Evolutionary conservation across 73 alveolate genomes (phyloP).

Genomic region (Durusdinium trenchii): DNA sequence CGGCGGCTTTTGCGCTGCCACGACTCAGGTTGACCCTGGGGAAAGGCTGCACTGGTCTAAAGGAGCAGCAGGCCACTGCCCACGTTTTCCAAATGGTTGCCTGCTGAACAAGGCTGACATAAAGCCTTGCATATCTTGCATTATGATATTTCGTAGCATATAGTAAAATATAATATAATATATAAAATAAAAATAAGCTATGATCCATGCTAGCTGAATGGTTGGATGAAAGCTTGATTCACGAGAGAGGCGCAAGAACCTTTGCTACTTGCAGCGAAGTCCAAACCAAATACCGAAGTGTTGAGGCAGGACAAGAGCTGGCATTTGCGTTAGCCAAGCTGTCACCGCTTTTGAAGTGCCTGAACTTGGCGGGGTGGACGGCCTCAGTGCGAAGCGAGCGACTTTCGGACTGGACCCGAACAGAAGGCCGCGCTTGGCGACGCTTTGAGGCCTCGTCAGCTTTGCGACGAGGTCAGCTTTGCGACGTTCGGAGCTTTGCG

Average conservation of each 20-base stretch:
- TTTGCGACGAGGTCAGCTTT: background rate
- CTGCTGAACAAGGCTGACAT: too few species aligned
- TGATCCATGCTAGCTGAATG: too few species aligned
- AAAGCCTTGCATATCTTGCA: too few species aligned
- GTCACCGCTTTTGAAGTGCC: slow-evolving; percentile 47
- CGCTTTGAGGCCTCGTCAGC: background rate
- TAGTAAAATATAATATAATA: too few species aligned
- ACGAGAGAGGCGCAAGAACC: too few species aligned
- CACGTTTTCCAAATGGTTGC: background rate
- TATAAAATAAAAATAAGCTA: too few species aligned
- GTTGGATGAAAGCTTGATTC: too few species aligned
- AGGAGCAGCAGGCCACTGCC: slow-evolving; percentile 46
- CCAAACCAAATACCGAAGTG: background rate
- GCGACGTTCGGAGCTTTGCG: background rate
- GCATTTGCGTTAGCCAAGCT: slow-evolving; percentile 53
- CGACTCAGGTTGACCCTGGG: slow-evolving; percentile 47
- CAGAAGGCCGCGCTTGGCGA: background rate
- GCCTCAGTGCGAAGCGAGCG: background rate
- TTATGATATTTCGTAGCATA: too few species aligned
- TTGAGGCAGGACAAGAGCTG: slow-evolving; percentile 79
- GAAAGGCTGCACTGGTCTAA: slow-evolving; percentile 76
- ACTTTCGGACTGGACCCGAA: background rate
- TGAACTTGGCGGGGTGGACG: slow-evolving; percentile 63
- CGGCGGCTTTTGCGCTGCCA: too few species aligned
- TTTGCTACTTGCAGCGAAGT: too few species aligned